Base-by-base conservation (phyloP, 1,284 basidiomycete genomes). In the Ceratobasidium papillatum region DNA sequence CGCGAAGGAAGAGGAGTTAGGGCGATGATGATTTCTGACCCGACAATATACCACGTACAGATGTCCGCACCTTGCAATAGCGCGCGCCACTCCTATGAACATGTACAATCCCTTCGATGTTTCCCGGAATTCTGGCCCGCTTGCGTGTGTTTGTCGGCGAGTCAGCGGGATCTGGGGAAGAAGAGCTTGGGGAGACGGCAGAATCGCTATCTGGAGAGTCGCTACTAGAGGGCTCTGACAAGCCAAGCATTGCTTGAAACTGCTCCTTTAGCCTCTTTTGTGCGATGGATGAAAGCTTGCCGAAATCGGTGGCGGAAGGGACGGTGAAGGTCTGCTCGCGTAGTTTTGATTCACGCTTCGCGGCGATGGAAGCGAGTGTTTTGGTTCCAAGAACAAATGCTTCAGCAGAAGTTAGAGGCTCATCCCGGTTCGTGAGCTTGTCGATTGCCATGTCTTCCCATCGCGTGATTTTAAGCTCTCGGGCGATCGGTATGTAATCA, bases 381-480 rank as follows among this genome's bases (percentile, higher is more conserved):
- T 69, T 27, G 11, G 12, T 27, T 19, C 66, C 66, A 14, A 69
- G 66, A 17, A 58, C 25, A 2, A 9, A 9, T n/a, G 0, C 51
- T 25, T 69, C 66, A 3, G n/a, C n/a, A 3, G 38, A 8, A 11
- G 66, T 56, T 9, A 69, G 30, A 3, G 66, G 66, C 30, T 69
- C 51, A 2, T 69, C 66, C 8, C 66, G 51, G 19, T 9, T 22
- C 3, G n/a, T 25, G 0, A 69, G 38, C 17, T 69, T 34, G 14
- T 69, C 52, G 54, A 56, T 41, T 25, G 52, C 66, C 36, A 27
- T 45, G 36, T 34, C 19, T 38, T 41, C 38, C 66, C 66, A 69
- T 8, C 25, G 36, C 7, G 36, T 5, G 17, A 69, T 19, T 7
- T 19, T 22, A 9, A 36, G 45, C 14, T 69, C 52, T 25, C 52